Percentiles rank a stretch among this genome's conserved stretches.
phyloP scores from a whole-genome alignment of 31 red algal genomes.

The Bonnemaisonia californica region DNA sequence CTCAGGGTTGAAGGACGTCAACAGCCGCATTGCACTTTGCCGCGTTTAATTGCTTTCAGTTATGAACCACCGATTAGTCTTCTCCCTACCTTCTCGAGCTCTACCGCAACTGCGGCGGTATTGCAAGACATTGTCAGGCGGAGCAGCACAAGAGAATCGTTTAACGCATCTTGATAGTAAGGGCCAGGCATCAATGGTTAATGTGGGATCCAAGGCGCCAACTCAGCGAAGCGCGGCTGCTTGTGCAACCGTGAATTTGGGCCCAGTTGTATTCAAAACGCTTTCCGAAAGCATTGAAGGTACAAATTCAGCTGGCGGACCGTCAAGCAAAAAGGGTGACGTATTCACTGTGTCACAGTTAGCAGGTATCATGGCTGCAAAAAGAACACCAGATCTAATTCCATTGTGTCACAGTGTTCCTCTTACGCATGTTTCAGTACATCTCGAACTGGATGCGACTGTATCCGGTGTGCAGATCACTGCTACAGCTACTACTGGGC shows the following conservation, averaged over 20 bases:
- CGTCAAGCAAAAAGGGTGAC: slow-evolving; percentile 76
- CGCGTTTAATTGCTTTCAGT: no score
- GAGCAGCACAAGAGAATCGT: neutral
- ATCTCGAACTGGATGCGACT: slow-evolving; percentile 34
- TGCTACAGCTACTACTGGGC: slow-evolving; percentile 35
- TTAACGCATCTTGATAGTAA: slow-evolving; percentile 79
- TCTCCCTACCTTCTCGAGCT: no score
- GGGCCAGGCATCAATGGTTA: slow-evolving; percentile 87
- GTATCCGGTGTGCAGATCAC: slow-evolving; percentile 25
- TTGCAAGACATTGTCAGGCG: neutral
- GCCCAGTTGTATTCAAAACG: slow-evolving; percentile 25
- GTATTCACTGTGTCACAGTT: slow-evolving; percentile 81
- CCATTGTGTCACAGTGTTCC: slow-evolving; percentile 91
- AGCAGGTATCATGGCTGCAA: slow-evolving; percentile 92
- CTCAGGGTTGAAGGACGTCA: no score
- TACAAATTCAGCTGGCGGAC: neutral
- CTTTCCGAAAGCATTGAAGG: slow-evolving; percentile 5
- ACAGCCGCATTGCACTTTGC: no score
- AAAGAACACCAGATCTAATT: slow-evolving; percentile 78
- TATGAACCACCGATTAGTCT: no score
- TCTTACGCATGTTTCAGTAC: slow-evolving; percentile 61
- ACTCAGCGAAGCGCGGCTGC: slow-evolving; percentile 68
- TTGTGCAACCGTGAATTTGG: slow-evolving; percentile 55
- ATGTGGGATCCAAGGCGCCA: slow-evolving; percentile 69
- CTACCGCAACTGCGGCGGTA: no score